Conservation (phyloP, 129 eudicot genomes). For the Pittosporum tobira region DNA sequence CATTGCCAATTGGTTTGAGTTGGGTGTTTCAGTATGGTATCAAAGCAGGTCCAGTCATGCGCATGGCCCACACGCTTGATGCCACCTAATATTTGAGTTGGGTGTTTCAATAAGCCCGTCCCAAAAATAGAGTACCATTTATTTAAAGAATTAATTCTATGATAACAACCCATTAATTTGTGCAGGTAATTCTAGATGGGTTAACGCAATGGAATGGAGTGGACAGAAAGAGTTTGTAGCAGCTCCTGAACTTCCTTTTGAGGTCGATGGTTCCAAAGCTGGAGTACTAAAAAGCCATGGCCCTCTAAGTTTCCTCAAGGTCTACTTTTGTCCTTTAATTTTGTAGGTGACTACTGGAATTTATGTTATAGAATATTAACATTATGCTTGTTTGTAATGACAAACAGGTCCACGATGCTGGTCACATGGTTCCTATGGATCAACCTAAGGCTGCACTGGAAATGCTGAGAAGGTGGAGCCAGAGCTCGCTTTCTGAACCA, state of each 20-base stretch:
- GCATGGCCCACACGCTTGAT: too few relatives aligned
- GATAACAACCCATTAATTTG: background rate
- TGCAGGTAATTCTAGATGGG: slow-evolving; percentile 91
- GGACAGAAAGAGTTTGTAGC: slow-evolving; percentile 68
- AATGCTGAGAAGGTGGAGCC: slow-evolving; percentile 62
- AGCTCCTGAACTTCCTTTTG: slow-evolving; percentile 53
- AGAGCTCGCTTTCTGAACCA: slow-evolving; percentile 8
- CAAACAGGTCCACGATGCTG: slow-evolving; percentile 26
- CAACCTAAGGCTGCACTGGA: slow-evolving; percentile 65
- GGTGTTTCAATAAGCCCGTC: too few relatives aligned
- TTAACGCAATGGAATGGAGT: slow-evolving; percentile 91
- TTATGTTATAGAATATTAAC: background rate
- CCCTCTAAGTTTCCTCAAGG: slow-evolving; percentile 83
- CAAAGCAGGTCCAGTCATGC: too few relatives aligned
- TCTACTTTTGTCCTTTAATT: slow-evolving; percentile 13
- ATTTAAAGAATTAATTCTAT: background rate
- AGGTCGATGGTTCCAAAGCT: slow-evolving; percentile 76
- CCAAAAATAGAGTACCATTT: background rate
- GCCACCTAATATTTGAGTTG: too few relatives aligned
- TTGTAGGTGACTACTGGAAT: background rate
- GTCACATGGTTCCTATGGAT: slow-evolving; percentile 89
- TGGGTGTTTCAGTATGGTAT: too few relatives aligned
- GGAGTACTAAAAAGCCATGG: slow-evolving; percentile 66
- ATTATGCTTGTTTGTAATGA: background rate
- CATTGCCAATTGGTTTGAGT: too few relatives aligned